Percentiles rank a stretch among this genome's conserved stretches.
Conservation (phyloP, 495 filamentous ascomycete species). For the Melanomma pulvis-pyrius region DNA sequence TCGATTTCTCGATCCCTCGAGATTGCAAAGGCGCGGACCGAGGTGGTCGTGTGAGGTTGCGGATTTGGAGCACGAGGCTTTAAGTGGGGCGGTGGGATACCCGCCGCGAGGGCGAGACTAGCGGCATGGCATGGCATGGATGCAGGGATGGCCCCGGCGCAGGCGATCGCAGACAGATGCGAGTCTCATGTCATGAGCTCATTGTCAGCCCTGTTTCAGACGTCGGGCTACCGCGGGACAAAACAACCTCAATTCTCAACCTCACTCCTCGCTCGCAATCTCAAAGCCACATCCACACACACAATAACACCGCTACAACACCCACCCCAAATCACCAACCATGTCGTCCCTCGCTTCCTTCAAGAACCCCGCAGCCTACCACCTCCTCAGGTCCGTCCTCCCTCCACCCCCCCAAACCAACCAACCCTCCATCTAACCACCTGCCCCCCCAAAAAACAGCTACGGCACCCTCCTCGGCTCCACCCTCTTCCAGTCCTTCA, state of each 20-base stretch:
- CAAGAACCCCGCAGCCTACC: constrained; percentile 69
- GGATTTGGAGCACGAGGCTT: too few relatives aligned
- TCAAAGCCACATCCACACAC: not conserved
- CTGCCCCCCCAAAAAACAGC: constrained; percentile 16
- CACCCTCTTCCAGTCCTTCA: constrained; percentile 63
- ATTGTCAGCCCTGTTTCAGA: constrained; percentile 1
- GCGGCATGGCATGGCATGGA: not conserved
- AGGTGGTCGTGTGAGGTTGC: too few relatives aligned
- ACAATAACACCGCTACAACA: not conserved
- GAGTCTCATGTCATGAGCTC: not conserved
- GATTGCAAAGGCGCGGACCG: too few relatives aligned
- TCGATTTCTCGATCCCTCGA: too few relatives aligned
- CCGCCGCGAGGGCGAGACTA: not conserved
- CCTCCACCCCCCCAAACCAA: not conserved
- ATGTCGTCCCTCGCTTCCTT: constrained; percentile 55
- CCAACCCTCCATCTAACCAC: constrained; percentile 1
- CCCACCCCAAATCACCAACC: too few relatives aligned
- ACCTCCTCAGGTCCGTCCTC: constrained; percentile 66
- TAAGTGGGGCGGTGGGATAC: not conserved
- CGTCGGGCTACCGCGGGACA: not conserved
- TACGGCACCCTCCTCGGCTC: constrained; percentile 44
- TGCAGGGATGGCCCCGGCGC: not conserved
- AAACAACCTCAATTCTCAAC: not conserved
- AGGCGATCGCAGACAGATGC: too few relatives aligned
- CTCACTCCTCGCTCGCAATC: not conserved